Percentiles rank a stretch among this genome's conserved stretches.
Conservation (phyloP, 345 rosid species). For the Salix viminalis region DNA sequence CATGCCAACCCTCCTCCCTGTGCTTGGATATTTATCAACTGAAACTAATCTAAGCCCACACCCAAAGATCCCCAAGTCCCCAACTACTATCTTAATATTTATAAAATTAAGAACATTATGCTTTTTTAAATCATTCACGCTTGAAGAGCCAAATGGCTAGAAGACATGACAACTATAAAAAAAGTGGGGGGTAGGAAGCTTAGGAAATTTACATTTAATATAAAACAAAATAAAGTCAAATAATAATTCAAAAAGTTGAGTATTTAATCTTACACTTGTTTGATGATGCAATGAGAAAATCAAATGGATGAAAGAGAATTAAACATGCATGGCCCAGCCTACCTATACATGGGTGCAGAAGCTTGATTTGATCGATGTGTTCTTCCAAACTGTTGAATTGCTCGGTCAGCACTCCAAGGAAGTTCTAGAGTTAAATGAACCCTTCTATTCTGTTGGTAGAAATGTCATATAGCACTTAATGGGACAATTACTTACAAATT, state of each 20-base stretch:
- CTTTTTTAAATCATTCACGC: not conserved
- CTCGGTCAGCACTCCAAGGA: conserved; percentile 99
- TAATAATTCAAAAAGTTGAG: not conserved
- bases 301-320: not conserved
- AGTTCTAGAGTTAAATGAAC: conserved; percentile 96
- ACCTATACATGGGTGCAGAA: conserved; percentile 98
- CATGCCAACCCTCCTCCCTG: not conserved
- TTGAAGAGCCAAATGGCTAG: not conserved
- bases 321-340: conserved; percentile 4
- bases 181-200: not conserved
- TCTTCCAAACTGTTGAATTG: conserved; percentile 98
- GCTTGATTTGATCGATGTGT: conserved; percentile 98
- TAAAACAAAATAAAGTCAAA: not conserved
- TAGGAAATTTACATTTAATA: not conserved
- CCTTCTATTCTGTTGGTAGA: conserved; percentile 68
- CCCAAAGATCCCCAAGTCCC: not conserved
- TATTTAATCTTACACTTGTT: not conserved
- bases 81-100: not conserved
- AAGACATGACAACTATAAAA: not conserved
- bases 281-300: not conserved
- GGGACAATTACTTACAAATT: not conserved
- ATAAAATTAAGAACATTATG: not conserved
- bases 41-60: not conserved
- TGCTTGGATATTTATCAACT: not conserved
- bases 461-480: conserved; percentile 4